Base-by-base conservation (phyloP, 345 rosid genomes). In the Psidium guajava region DNA sequence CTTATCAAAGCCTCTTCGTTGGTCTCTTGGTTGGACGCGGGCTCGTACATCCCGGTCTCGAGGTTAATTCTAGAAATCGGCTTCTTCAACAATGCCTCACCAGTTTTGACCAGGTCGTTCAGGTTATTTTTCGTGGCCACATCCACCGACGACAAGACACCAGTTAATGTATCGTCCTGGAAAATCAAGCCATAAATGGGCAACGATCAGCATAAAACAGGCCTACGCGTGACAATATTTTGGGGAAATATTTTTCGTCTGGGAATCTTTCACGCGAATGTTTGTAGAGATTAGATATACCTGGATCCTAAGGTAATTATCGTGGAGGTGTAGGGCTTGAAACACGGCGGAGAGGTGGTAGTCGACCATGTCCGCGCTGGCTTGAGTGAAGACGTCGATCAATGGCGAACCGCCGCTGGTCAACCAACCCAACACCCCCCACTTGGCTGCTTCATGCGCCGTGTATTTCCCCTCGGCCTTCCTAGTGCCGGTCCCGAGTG, bases 391-490 rank as follows among this genome's bases (percentile, higher is more conserved):
- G 9, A 89, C 88, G 82, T 95, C 95, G 7, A 94, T 87, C 84
- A 94, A 54, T 0, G 98, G 98, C 6, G 93, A 91, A 8, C 86
- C 88, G 55, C 86, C 91, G 11, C 88, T 83, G 52, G 91, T 91
- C 69, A 94, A 89, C 98, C 98, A 95, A 27, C 95, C 92, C 64
- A 94, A 22, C 36, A 95, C 1, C 14, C 95, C 96, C 98, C 98
- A 95, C 49, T 86, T 86, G 11, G 96, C 95, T 11, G 91, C 94
- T 32, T 89, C 85, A 0, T 47, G 6, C 1, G 98, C 96, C 42
- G 44, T 52, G 83, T 85, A 93, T 84, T 89, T 93, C 61, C 87
- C 89, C 61, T 91, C 91, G 0, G 13, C 11, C 61, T 91, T 94
- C 27, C 44, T 83, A 1, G 87, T 54, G 2, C 98, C 95, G 0